Evolutionary conservation across 139 green algal species (phyloP).

Genomic region (Tetraselmis striata): DNA sequence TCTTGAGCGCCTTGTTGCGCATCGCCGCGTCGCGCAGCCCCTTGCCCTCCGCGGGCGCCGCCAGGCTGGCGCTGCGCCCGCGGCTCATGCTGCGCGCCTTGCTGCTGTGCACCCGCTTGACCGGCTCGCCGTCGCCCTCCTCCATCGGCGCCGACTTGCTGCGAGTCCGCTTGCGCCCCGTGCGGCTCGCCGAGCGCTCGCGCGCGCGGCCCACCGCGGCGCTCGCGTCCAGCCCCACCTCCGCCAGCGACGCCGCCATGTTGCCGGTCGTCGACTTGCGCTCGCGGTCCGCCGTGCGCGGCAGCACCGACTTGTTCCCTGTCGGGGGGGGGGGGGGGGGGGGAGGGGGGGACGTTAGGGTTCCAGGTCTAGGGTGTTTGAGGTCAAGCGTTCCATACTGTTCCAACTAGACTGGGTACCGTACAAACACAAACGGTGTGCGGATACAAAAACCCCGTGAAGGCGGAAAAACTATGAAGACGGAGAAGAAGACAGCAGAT

Average conservation of each 20-base stretch:
- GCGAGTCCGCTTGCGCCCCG: conserved; percentile 62
- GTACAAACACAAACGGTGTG: no score
- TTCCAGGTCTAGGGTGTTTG: no score
- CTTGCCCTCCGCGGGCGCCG: conserved; percentile 28
- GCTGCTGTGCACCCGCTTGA: conserved; percentile 69
- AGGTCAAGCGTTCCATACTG: no score
- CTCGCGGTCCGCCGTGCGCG: conserved; percentile 50
- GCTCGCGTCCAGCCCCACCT: conserved; percentile 80
- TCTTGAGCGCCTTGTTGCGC: conserved; percentile 81
- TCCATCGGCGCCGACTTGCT: conserved; percentile 46
- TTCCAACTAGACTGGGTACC: no score
- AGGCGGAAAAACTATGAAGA: no score
- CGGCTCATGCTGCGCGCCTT: conserved; percentile 80
- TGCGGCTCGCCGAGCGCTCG: conserved; percentile 43
- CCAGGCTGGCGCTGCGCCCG: conserved; percentile 55
- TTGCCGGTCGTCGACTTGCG: conserved; percentile 34
- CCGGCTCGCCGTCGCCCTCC: conserved; percentile 28
- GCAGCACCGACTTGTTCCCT: conserved; percentile 66
- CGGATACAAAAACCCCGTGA: no score
- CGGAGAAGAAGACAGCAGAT: no score
- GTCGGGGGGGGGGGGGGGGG: no score
- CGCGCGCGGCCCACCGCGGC: conserved; percentile 61
- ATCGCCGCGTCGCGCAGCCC: conserved; percentile 76
- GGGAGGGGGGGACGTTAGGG: no score
- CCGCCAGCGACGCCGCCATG: conserved; percentile 52